Evolutionary conservation across 352 stramenopile genomes (phyloP).

Genomic region (Phytophthora capsici): DNA sequence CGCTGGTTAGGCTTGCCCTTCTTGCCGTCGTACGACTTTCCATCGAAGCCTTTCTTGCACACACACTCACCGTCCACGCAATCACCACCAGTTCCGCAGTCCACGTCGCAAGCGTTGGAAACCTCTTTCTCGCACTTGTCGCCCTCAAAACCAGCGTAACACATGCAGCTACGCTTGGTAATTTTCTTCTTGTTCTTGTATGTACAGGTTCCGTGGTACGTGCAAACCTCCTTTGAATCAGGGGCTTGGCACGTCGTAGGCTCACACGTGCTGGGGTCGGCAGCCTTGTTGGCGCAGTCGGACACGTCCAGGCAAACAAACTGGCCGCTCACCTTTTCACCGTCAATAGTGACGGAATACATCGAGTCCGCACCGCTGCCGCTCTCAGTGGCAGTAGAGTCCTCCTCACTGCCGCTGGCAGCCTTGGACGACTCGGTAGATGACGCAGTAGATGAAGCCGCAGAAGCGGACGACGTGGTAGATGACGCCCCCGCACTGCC

Average conservation of each 20-base stretch:
- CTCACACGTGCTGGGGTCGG: conserved; percentile 50
- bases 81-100: conserved; percentile 58
- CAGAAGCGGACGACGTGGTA: conserved; percentile 2
- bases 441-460: background rate
- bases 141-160: conserved; percentile 56
- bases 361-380: conserved; percentile 40
- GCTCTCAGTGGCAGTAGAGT: conserved; percentile 25
- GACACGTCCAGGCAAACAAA: conserved; percentile 66
- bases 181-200: conserved; percentile 73
- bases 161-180: conserved; percentile 56
- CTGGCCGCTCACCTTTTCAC: conserved; percentile 56
- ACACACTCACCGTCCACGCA: conserved; percentile 56
- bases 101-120: conserved; percentile 57
- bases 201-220: conserved; percentile 76
- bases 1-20: conserved; percentile 55
- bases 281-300: conserved; percentile 66
- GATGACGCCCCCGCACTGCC: conserved; percentile 12
- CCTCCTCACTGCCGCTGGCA: conserved; percentile 25
- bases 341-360: conserved; percentile 63
- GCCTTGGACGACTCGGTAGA: conserved; percentile 9
- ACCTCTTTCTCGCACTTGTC: conserved; percentile 58
- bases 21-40: conserved; percentile 50
- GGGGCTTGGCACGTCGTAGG: conserved; percentile 44
- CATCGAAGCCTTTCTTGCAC: conserved; percentile 58
- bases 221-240: conserved; percentile 57